Evolutionary conservation across 2,329 filamentous ascomycete genomes (phyloP).

Genomic region (Diaporthe velutina): DNA sequence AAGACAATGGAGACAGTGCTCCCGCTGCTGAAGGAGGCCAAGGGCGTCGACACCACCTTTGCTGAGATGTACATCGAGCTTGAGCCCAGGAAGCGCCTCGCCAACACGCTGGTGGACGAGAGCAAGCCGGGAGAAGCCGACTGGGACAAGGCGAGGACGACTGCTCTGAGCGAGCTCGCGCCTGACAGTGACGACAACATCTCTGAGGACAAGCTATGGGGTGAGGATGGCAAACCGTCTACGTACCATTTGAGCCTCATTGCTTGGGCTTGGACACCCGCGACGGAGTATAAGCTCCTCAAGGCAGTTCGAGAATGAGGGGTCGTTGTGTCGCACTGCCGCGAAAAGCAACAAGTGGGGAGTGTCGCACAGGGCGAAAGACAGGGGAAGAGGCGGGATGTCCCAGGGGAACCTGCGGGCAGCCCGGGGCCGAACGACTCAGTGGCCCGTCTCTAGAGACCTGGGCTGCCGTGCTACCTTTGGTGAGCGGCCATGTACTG

Average conservation of each 20-base stretch:
- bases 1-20: constrained; percentile 35
- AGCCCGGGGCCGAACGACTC: background rate
- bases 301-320: constrained; percentile 29
- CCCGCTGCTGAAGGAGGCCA: constrained; percentile 28
- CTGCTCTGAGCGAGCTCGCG: constrained; percentile 34
- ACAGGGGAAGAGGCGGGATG: background rate
- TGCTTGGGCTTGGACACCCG: constrained; percentile 38
- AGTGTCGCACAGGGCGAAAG: background rate
- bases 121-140: constrained; percentile 35
- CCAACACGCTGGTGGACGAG: constrained; percentile 37
- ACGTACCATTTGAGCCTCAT: constrained; percentile 37
- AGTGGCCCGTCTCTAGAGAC: background rate
- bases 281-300: constrained; percentile 39
- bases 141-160: constrained; percentile 37
- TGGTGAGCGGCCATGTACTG: background rate
- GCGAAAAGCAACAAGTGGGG: constrained; percentile 14
- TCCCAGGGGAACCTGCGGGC: background rate
- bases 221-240: constrained; percentile 31
- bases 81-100: constrained; percentile 37
- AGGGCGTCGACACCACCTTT: constrained; percentile 36
- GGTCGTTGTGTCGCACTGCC: background rate
- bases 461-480: background rate
- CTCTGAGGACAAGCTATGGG: constrained; percentile 33
- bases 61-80: constrained; percentile 37
- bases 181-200: constrained; percentile 15